Conservation (phyloP, 2,329 filamentous ascomycete genomes). For the Trichoderma sp. region DNA sequence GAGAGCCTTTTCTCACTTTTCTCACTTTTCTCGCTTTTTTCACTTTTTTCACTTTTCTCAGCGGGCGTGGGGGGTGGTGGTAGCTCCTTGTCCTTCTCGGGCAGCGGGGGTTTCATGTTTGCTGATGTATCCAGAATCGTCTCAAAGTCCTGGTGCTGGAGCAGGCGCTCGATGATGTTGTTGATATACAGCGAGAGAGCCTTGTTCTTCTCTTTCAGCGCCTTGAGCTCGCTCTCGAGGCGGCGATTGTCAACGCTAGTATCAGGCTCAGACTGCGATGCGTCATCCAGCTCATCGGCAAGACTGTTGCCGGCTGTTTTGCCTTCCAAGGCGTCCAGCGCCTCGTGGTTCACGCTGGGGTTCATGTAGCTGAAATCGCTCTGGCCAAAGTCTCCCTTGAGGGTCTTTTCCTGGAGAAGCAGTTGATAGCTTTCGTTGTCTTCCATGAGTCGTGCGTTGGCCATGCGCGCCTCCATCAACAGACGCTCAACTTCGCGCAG, state of each 20-base stretch:
- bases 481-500: constrained; percentile 88
- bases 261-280: constrained; percentile 55
- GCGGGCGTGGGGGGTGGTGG: constrained; percentile 63
- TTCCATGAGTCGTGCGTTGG: constrained; percentile 94
- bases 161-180: constrained; percentile 94
- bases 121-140: constrained; percentile 84
- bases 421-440: constrained; percentile 99
- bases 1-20: constrained; percentile 36
- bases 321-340: constrained; percentile 67
- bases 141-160: constrained; percentile 95
- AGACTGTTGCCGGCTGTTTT: constrained; percentile 60
- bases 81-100: constrained; percentile 79
- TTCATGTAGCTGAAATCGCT: constrained; percentile 76
- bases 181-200: constrained; percentile 97
- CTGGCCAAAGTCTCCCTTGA: constrained; percentile 89
- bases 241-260: constrained; percentile 60
- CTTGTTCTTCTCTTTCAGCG: constrained; percentile 92
- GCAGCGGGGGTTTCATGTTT: constrained; percentile 47
- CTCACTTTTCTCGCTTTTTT: neutral
- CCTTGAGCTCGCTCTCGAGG: constrained; percentile 77
- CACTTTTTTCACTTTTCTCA: neutral
- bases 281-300: constrained; percentile 77
- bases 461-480: constrained; percentile 90
- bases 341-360: constrained; percentile 63
- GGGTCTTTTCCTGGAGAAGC: constrained; percentile 88